Percentiles rank a stretch among this genome's conserved stretches.
Evolutionary conservation across 140 eudicot genomes (phyloP).

Genomic region (Ambrosia hybrid): DNA sequence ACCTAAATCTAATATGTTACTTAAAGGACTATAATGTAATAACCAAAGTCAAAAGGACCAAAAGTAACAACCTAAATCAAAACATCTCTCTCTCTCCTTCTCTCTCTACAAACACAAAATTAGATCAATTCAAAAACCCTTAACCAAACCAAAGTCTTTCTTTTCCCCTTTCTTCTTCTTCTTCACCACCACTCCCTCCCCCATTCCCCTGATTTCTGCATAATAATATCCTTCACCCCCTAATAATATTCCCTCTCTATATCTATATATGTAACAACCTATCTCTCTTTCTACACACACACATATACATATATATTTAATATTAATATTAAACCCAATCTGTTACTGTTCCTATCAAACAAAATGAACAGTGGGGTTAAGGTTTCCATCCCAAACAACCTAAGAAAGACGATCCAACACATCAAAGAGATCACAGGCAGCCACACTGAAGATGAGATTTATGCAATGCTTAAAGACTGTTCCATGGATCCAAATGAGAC

Average conservation of each 20-base stretch:
- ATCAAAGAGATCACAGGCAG: conserved; percentile 81
- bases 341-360: conserved; percentile 16
- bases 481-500: conserved; percentile 93
- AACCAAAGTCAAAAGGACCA: neutral
- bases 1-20: no score
- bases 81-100: no score
- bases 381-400: conserved; percentile 64
- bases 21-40: no score
- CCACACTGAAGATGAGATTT: conserved; percentile 78
- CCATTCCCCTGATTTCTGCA: conserved; percentile 11
- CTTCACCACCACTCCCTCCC: conserved; percentile 22
- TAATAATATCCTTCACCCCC: conserved; percentile 11
- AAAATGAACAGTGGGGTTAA: conserved; percentile 51
- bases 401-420: conserved; percentile 64
- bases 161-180: conserved; percentile 21
- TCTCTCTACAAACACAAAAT: no score
- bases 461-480: conserved; percentile 76
- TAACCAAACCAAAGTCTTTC: conserved; percentile 44
- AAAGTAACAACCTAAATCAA: no score
- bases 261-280: conserved; percentile 7
- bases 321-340: no score
- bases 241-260: neutral
- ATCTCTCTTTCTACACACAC: neutral
- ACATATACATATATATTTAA: neutral
- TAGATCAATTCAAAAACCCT: conserved; percentile 59